Evolutionary conservation across 352 stramenopile genomes (phyloP).

Genomic region (Elongisporangium prolatum): DNA sequence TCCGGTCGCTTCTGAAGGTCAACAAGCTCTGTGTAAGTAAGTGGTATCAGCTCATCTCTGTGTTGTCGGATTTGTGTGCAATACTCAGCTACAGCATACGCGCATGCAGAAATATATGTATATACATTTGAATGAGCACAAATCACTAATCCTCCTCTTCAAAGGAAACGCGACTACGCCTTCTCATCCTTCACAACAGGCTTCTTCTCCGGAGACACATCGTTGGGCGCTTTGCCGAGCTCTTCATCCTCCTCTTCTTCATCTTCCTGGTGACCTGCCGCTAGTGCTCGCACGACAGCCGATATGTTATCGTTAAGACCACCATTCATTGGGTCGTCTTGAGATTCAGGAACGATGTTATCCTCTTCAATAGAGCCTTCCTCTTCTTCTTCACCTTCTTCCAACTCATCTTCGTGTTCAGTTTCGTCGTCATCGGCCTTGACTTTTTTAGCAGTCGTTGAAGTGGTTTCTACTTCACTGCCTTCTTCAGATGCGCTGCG

Average conservation of each 20-base stretch:
- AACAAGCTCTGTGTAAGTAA: not conserved
- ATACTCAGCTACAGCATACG: not conserved
- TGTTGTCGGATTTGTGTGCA: not conserved
- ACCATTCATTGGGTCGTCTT: constrained; percentile 26
- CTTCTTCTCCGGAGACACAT: not conserved
- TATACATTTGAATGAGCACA: not conserved
- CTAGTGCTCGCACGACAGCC: not conserved
- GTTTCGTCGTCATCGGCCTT: constrained; percentile 14
- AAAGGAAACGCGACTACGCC: not conserved
- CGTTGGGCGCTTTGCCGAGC: not conserved
- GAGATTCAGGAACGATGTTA: constrained; percentile 2
- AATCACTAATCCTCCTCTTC: constrained; percentile 5
- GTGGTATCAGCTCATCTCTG: not conserved
- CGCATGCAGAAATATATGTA: not conserved
- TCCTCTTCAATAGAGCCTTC: constrained; percentile 12
- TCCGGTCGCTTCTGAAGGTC: not conserved
- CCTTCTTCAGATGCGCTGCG: constrained; percentile 23
- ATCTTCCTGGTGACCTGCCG: not conserved
- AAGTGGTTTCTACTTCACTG: constrained; percentile 10
- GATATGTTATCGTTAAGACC: not conserved
- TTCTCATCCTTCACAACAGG: not conserved
- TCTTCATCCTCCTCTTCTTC: not conserved
- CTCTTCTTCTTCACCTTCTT: constrained; percentile 14
- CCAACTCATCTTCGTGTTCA: constrained; percentile 13
- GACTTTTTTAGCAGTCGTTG: constrained; percentile 13